phyloP scores from a whole-genome alignment of 768 basidiomycete species.

The Lactifluus piperatus region DNA sequence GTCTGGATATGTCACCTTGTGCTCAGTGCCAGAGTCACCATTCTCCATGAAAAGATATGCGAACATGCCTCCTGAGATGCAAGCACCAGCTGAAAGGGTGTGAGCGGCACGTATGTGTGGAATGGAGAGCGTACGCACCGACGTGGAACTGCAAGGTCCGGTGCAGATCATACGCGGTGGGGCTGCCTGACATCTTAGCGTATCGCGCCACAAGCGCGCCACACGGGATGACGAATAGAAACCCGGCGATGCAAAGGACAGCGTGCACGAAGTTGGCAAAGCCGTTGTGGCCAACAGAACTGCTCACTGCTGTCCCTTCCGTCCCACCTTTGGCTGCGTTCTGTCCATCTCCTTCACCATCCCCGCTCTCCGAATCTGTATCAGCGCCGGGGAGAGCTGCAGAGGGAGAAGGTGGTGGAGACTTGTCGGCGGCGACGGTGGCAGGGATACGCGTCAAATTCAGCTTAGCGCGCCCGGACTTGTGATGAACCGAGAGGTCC shows the following conservation, averaged over 20 bases:
- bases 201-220: constrained; percentile 51
- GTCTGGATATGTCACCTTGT: not conserved
- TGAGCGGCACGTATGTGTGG: not conserved
- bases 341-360: not conserved
- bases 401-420: not conserved
- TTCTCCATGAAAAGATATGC: constrained; percentile 6
- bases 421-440: constrained; percentile 15
- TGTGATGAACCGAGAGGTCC: constrained; percentile 38
- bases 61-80: constrained; percentile 1
- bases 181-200: constrained; percentile 35
- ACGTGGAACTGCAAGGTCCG: constrained; percentile 28
- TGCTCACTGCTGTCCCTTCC: not conserved
- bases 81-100: not conserved
- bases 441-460: constrained; percentile 36
- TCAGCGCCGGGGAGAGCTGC: not conserved
- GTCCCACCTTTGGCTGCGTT: not conserved
- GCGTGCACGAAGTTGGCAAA: constrained; percentile 43
- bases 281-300: not conserved
- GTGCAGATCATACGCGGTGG: constrained; percentile 39
- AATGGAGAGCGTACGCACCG: not conserved
- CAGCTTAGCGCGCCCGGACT: constrained; percentile 34
- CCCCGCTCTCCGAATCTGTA: not conserved
- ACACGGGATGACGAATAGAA: constrained; percentile 48
- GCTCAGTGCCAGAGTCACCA: not conserved
- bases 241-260: constrained; percentile 42